Evolutionary conservation across 2,329 filamentous ascomycete species (phyloP).

Genomic region (Calonectria pseudoturangicola): DNA sequence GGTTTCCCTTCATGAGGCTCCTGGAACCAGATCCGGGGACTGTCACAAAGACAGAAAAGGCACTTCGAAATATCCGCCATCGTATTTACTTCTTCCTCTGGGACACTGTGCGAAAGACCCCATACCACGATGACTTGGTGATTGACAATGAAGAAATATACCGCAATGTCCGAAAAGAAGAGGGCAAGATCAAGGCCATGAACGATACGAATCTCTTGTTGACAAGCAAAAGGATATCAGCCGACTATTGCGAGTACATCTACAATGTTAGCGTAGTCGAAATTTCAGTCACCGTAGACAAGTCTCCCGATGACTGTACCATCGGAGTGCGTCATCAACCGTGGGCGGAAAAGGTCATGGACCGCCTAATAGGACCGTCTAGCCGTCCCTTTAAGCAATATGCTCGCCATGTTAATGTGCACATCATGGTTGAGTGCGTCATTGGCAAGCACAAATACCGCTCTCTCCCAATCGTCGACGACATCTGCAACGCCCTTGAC

Average conservation of each 20-base stretch:
- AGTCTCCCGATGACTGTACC: background rate
- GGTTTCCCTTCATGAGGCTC: conserved; percentile 14
- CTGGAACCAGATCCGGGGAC: background rate
- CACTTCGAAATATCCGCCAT: conserved; percentile 1
- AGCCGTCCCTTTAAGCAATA: conserved; percentile 1
- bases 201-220: conserved; percentile 35
- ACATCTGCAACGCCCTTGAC: conserved; percentile 15
- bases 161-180: conserved; percentile 11
- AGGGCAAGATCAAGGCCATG: background rate
- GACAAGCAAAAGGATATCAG: conserved; percentile 3
- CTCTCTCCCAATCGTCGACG: conserved; percentile 4
- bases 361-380: background rate
- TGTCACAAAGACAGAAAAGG: background rate
- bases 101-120: background rate
- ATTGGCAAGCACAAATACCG: background rate
- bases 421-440: background rate
- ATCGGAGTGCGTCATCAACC: background rate
- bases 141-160: conserved; percentile 6
- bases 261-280: conserved; percentile 34
- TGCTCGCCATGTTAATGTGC: background rate
- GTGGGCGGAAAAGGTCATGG: background rate
- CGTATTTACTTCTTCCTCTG: conserved; percentile 24
- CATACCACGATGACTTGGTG: conserved; percentile 6
- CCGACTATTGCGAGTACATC: conserved; percentile 35
- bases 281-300: background rate